Evolutionary conservation across 129 eudicot genomes (phyloP), one percentile per base, ranked within the genome.

Genomic region (Flaveria linearis): DNA sequence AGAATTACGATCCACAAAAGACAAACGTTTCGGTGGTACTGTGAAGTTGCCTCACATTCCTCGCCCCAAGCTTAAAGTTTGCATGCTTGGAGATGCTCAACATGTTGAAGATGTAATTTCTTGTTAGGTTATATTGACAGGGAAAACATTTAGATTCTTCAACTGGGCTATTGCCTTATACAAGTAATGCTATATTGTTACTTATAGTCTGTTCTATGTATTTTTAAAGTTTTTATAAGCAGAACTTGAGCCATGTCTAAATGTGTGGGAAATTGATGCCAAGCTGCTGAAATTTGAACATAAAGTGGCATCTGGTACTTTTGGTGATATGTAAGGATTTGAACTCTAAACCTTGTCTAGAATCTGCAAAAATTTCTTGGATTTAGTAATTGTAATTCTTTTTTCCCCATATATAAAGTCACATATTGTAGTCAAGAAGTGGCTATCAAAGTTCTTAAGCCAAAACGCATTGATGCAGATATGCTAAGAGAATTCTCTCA

Each of bases 51-150:
- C 88, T 11, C 84, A 85, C 84, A 85, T 85, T 17, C 88, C 88
- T 0, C 82, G 88, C 28, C 88, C 88, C 23, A 85, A 85, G 72
- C 76, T 85, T 76, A 85, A 82, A 64, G 88, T 85, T 43, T 85
- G 88, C 82, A 85, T 85, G 88, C 88, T 85, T 75, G 88, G 88
- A 73, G 88, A 85, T 82, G 88, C 88, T 25, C 88, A 85, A 69
- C 88, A 85, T 66, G 86, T 85, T 39, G 86, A 82, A 79, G 88
- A 85, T 86, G 88, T 85, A 85, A 66, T 23, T 22, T n/a, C 7
- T 50, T 50, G 15, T 49, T 13, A 14, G 18, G 4, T 49, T 43
- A 9, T 55, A 23, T 4, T 1, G 65, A 58, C 36, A 20, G 18
- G 4, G 16, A 58, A 58, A 22, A 58, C 33, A 58, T 3, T 22